Evolutionary conservation across 2,329 filamentous ascomycete genomes (phyloP).

Genomic region (Nigrospora oryzae): DNA sequence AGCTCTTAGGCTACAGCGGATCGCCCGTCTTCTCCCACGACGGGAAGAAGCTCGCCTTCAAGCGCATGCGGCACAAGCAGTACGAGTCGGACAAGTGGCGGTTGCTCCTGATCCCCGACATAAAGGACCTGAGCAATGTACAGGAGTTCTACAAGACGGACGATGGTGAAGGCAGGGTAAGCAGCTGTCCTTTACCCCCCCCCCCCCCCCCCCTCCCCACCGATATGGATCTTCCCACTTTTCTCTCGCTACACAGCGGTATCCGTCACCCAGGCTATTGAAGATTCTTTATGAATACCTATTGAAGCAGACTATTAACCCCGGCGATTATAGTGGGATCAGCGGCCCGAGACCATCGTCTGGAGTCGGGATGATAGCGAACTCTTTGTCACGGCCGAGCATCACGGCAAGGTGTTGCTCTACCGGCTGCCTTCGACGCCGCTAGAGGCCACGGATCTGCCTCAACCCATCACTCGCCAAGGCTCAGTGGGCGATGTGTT

Average conservation of each 20-base stretch:
- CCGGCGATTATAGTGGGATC: conserved; percentile 36
- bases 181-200: too few relatives aligned
- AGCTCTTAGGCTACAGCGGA: conserved; percentile 54
- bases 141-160: conserved; percentile 54
- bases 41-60: conserved; percentile 64
- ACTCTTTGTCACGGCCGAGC: conserved; percentile 68
- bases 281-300: too few relatives aligned
- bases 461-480: conserved; percentile 39
- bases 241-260: too few relatives aligned
- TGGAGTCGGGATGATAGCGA: conserved; percentile 53
- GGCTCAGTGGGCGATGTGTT: conserved; percentile 47
- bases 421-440: conserved; percentile 54
- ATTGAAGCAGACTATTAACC: too few relatives aligned
- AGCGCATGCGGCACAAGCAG: conserved; percentile 66
- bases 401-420: conserved; percentile 52
- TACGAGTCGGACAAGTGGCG: conserved; percentile 78
- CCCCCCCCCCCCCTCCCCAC: too few relatives aligned
- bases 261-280: too few relatives aligned
- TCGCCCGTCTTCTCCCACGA: conserved; percentile 67
- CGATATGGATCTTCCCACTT: too few relatives aligned
- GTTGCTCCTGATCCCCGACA: conserved; percentile 55
- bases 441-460: conserved; percentile 35
- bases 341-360: conserved; percentile 44
- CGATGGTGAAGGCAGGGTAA: conserved; percentile 47
- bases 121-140: conserved; percentile 47